Percentiles rank a stretch among this genome's conserved stretches.
These are phyloP conservation scores for Cladophialophora yegresii DNA, from an alignment of 2,329 filamentous ascomycete genomes.

Conservation along the genomic window DNA sequence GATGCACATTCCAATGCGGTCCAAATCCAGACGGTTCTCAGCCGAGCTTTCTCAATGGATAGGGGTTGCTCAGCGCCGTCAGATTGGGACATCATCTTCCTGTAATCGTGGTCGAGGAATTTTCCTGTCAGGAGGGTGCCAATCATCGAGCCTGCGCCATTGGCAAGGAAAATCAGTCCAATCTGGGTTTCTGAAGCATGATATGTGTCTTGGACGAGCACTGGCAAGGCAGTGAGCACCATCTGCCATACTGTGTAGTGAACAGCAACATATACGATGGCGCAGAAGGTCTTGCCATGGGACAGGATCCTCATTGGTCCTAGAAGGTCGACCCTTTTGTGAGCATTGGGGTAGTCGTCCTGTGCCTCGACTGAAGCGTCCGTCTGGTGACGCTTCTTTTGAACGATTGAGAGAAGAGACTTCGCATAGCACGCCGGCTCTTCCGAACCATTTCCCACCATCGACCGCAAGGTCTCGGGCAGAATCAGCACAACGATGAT, in stretches of 20 bases:
- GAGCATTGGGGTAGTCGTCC: constrained; percentile 21
- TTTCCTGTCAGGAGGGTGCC: constrained; percentile 57
- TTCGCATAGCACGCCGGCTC: constrained; percentile 9
- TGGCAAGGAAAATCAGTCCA: constrained; percentile 57
- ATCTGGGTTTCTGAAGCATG: constrained; percentile 50
- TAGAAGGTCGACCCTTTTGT: constrained; percentile 48
- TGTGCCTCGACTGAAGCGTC: background rate
- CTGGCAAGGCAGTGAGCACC: constrained; percentile 57
- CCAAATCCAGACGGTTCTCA: constrained; percentile 53
- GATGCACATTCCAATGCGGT: constrained; percentile 50
- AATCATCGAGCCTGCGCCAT: constrained; percentile 58
- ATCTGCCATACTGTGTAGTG: constrained; percentile 60
- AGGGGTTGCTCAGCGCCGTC: constrained; percentile 40
- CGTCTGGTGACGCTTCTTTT: constrained; percentile 7
- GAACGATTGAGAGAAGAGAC: constrained; percentile 16
- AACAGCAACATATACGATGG: constrained; percentile 53
- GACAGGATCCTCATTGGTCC: constrained; percentile 53
- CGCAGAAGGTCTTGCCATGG: constrained; percentile 48
- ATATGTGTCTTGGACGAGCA: constrained; percentile 51
- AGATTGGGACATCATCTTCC: constrained; percentile 21
- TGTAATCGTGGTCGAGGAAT: constrained; percentile 57
- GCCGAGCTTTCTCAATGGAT: constrained; percentile 55
- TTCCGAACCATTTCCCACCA: constrained; percentile 42
- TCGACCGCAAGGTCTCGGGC: constrained; percentile 46
- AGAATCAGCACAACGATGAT: constrained; percentile 41